A percentile compares a stretch with the other conserved stretches of the same genome.
phyloP scores from a whole-genome alignment of 345 rosid species.

The Noccaea bulbosa region DNA sequence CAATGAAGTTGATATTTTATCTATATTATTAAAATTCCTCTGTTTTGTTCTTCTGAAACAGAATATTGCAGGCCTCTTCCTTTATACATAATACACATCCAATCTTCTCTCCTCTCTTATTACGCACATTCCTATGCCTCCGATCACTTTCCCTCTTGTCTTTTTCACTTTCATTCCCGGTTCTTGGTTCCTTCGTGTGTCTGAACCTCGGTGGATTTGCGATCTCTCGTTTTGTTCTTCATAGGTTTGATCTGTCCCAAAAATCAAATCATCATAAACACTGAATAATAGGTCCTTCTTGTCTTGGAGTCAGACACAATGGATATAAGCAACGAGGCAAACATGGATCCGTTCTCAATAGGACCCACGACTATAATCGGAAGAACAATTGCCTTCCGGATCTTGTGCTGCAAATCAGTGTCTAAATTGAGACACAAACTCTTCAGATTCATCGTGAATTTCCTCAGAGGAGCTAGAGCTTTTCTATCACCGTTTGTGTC shows the following conservation, averaged over 20 bases:
- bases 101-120: background rate
- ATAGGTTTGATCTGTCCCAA: background rate
- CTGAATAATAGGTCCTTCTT: background rate
- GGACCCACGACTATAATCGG: constrained; percentile 89
- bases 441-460: constrained; percentile 46
- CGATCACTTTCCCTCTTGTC: constrained; percentile 16
- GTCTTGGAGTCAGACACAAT: constrained; percentile 44
- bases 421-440: constrained; percentile 57
- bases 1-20: constrained; percentile 19
- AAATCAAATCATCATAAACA: background rate
- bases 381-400: constrained; percentile 75
- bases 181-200: constrained; percentile 1
- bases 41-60: constrained; percentile 16
- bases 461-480: constrained; percentile 47
- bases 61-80: background rate
- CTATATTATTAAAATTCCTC: background rate
- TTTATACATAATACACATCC: constrained; percentile 15
- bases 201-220: background rate
- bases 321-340: constrained; percentile 94
- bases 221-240: constrained; percentile 13
- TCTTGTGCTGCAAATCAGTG: constrained; percentile 74
- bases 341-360: constrained; percentile 69
- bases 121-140: background rate
- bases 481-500: constrained; percentile 55
- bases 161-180: constrained; percentile 11